Evolutionary conservation across 352 stramenopile genomes (phyloP).

Genomic region (Phytophthora cactorum): DNA sequence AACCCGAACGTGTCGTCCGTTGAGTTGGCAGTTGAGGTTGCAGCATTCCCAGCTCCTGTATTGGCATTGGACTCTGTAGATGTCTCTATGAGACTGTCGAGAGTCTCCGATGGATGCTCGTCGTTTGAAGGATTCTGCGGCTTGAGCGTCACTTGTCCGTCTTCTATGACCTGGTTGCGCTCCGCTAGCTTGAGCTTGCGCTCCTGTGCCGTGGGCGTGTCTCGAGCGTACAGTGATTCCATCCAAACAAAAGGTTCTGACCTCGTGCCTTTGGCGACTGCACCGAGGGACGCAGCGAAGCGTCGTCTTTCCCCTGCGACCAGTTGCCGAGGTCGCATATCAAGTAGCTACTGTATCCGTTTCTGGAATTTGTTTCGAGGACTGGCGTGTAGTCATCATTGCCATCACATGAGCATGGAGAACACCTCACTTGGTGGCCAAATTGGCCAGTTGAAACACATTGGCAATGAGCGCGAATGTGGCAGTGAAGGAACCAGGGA

Average conservation of each 20-base stretch:
- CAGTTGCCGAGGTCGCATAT: slow-evolving; percentile 1
- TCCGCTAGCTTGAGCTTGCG: slow-evolving; percentile 23
- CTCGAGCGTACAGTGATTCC: slow-evolving; percentile 44
- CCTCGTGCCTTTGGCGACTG: slow-evolving; percentile 22
- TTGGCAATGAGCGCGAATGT: background rate
- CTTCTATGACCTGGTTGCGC: slow-evolving; percentile 11
- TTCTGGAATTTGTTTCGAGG: slow-evolving; percentile 7
- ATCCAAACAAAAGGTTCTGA: slow-evolving; percentile 23
- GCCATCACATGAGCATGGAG: background rate
- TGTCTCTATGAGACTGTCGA: slow-evolving; percentile 22
- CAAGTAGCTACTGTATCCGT: background rate
- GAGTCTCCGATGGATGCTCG: slow-evolving; percentile 2
- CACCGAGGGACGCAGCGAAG: slow-evolving; percentile 23
- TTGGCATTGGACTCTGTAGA: slow-evolving; percentile 7
- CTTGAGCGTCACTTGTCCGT: slow-evolving; percentile 16
- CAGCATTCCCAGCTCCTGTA: background rate
- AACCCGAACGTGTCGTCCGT: slow-evolving; percentile 37
- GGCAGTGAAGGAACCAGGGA: background rate
- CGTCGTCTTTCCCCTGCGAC: slow-evolving; percentile 20
- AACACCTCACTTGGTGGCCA: background rate
- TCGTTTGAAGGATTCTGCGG: slow-evolving; percentile 1
- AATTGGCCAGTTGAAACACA: background rate
- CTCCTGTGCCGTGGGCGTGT: slow-evolving; percentile 35
- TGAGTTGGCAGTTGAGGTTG: slow-evolving; percentile 5
- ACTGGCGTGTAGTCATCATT: background rate